Base-by-base conservation (phyloP, 345 rosid species). In the Citrus australasica region DNA sequence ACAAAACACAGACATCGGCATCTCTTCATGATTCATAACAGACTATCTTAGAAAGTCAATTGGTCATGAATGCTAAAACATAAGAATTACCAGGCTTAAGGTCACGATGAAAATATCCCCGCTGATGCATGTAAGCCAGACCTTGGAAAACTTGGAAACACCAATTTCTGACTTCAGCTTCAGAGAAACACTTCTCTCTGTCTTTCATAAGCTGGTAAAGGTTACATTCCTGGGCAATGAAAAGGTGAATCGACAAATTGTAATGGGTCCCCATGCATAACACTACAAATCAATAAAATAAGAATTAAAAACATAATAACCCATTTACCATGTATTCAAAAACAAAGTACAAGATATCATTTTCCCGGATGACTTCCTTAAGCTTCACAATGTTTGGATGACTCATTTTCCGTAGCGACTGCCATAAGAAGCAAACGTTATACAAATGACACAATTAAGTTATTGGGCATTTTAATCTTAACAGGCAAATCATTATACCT, bases 131-230 rank as follows among this genome's bases (percentile, higher is more conserved):
- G 82, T 96, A 91, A 67, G 94, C 90, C 79, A 96, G 98, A 68
- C 97, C 99, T 83, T 94, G 98, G 78, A 94, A 94, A 56, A 96
- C 95, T 92, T 96, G 99, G 80, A 92, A 94, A 84, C 92, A 96
- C 98, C 97, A 92, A 83, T 91, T 94, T 84, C 94, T 90, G 67
- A 96, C 78, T 79, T 92, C 94, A 78, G 87, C 78, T 84, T 94
- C 99, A 1, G 97, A 86, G 86, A 94, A 92, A 65, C 80, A 88
- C 85, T 82, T 90, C 74, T 85, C 90, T 67, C 88, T 87, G 82
- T 90, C 95, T 80, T 96, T 96, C 90, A 94, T 92, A 74, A 94
- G 97, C 78, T 94, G 95, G 86, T 94, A 96, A 76, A 96, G 89
- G 82, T 91, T 94, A 90, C 84, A 96, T 27, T 96, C 98, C 99